These are phyloP conservation scores for Xylaria castorea DNA, from an alignment of 495 filamentous ascomycete genomes.

Conservation along the genomic window DNA sequence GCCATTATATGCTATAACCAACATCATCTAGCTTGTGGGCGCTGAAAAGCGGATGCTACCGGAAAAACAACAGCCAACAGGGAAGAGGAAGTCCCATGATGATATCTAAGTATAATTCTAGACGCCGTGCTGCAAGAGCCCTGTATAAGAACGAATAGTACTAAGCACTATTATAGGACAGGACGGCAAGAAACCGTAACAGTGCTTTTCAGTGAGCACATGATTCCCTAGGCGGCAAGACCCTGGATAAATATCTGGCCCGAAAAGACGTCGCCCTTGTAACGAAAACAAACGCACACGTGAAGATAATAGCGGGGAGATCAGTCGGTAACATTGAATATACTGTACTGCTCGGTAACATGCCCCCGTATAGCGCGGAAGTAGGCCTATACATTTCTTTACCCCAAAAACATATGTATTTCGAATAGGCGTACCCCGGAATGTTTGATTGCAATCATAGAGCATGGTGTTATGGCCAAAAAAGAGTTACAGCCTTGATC, in stretches of 20 bases:
- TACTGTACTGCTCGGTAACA: constrained; percentile 1
- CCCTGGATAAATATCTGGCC: constrained; percentile 3
- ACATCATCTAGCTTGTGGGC: neutral
- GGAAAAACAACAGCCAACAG: neutral
- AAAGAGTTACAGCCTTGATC: neutral
- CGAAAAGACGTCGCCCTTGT: neutral
- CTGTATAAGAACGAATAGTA: neutral
- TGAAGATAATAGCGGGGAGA: neutral
- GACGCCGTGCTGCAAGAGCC: neutral
- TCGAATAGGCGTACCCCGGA: neutral
- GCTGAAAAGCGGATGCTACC: neutral
- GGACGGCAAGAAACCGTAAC: neutral
- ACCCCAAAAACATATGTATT: neutral
- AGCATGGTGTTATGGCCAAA: neutral
- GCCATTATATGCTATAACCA: neutral
- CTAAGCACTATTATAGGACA: neutral
- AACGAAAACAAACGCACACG: neutral
- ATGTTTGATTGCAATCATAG: neutral
- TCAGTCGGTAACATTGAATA: neutral
- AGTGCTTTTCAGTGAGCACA: neutral
- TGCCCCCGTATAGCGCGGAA: neutral
- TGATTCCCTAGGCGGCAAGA: neutral
- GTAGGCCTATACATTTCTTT: neutral
- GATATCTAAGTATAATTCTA: neutral
- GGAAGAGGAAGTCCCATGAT: neutral